Conservation (phyloP, 1,284 basidiomycete genomes). For the Trametes sp. region DNA sequence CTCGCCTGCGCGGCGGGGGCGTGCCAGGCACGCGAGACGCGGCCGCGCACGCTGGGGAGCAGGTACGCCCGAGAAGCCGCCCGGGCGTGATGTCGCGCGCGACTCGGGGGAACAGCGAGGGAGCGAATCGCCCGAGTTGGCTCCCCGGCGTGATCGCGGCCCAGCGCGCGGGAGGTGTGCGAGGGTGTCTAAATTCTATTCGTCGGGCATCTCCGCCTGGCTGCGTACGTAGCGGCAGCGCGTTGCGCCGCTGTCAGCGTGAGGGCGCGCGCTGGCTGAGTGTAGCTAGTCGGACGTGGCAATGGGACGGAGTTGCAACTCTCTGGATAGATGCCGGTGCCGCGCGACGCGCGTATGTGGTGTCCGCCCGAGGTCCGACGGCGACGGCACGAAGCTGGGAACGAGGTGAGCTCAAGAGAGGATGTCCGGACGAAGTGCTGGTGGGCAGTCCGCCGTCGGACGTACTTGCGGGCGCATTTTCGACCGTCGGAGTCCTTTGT, state of each 20-base stretch:
- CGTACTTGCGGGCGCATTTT: background rate
- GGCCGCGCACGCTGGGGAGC: background rate
- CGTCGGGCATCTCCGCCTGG: conserved; percentile 9
- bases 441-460: background rate
- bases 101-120: background rate
- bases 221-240: background rate
- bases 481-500: background rate
- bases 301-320: background rate
- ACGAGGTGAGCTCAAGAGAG: background rate
- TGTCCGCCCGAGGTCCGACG: conserved; percentile 3
- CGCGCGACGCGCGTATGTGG: background rate
- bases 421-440: background rate
- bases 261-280: background rate
- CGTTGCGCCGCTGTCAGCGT: background rate
- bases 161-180: conserved; percentile 12
- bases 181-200: conserved; percentile 14
- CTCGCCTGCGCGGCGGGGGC: background rate
- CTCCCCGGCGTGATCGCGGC: background rate
- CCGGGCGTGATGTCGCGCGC: background rate
- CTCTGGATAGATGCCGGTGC: background rate
- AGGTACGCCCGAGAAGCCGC: conserved; percentile 2
- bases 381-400: background rate
- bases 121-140: background rate
- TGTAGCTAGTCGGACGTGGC: background rate
- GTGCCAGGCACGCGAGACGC: conserved; percentile 2